These are phyloP conservation scores for Gypsophila paniculata DNA, from an alignment of 179 eudicot species.

Conservation along the genomic window DNA sequence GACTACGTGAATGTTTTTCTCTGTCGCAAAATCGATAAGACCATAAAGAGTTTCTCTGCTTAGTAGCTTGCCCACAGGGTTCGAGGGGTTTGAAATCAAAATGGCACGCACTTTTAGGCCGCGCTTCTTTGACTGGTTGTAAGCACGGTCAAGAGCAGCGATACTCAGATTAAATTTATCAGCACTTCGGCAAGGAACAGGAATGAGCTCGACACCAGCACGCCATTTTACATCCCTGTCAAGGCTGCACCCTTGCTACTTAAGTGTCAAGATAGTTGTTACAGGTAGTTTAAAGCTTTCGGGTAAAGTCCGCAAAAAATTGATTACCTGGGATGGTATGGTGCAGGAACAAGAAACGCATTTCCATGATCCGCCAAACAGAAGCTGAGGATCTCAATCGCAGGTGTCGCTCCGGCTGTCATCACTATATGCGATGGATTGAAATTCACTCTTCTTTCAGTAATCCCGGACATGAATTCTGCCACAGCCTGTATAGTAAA, in stretches of 20 bases:
- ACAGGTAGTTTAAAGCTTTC: no score
- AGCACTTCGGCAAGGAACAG: slow-evolving; percentile 86
- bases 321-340: slow-evolving; percentile 76
- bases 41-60: slow-evolving; percentile 56
- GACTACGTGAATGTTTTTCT: slow-evolving; percentile 81
- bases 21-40: slow-evolving; percentile 74
- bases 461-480: slow-evolving; percentile 63
- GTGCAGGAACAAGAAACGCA: slow-evolving; percentile 93
- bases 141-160: slow-evolving; percentile 67
- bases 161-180: slow-evolving; percentile 57
- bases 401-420: slow-evolving; percentile 62
- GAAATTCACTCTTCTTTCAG: slow-evolving; percentile 48
- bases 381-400: slow-evolving; percentile 78
- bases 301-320: background rate
- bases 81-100: slow-evolving; percentile 73
- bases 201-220: slow-evolving; percentile 79
- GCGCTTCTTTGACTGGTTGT: slow-evolving; percentile 72
- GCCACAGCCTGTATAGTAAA: slow-evolving; percentile 55
- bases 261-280: background rate
- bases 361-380: slow-evolving; percentile 83
- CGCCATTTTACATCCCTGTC: slow-evolving; percentile 87
- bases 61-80: slow-evolving; percentile 58
- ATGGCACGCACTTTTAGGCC: slow-evolving; percentile 77
- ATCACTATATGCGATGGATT: slow-evolving; percentile 59
- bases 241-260: slow-evolving; percentile 37